These are phyloP conservation scores for Pilatotrama ljubarskyi DNA, from an alignment of 768 basidiomycete species.

Conservation along the genomic window DNA sequence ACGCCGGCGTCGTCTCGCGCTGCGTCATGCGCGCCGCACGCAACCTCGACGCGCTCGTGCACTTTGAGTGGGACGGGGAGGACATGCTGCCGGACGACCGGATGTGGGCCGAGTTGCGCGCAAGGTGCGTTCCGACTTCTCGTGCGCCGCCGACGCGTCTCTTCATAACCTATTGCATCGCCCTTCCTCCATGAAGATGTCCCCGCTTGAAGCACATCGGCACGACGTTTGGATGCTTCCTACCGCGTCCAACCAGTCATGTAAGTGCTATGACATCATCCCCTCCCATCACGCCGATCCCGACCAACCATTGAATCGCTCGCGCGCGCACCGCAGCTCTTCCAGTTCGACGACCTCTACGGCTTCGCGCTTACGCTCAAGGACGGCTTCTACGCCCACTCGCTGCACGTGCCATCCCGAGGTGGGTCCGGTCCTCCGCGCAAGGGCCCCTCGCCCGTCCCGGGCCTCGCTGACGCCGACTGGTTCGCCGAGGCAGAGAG, in stretches of 20 bases:
- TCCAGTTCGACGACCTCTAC: constrained; percentile 62
- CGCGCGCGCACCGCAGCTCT: constrained; percentile 46
- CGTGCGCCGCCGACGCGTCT: neutral
- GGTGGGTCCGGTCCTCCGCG: constrained; percentile 42
- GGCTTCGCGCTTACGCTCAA: constrained; percentile 65
- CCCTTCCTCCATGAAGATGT: constrained; percentile 47
- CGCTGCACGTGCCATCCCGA: constrained; percentile 54
- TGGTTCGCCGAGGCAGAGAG: constrained; percentile 36
- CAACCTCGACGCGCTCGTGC: constrained; percentile 61
- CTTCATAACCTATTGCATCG: neutral
- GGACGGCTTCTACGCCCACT: constrained; percentile 62
- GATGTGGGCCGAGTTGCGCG: constrained; percentile 76
- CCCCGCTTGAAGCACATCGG: constrained; percentile 63
- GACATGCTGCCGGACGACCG: constrained; percentile 61
- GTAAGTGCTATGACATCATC: constrained; percentile 41
- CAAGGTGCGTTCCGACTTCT: constrained; percentile 47
- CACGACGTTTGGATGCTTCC: constrained; percentile 58
- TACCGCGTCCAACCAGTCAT: constrained; percentile 60
- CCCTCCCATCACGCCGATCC: neutral
- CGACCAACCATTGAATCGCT: neutral
- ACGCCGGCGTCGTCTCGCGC: constrained; percentile 43
- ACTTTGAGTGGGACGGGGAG: constrained; percentile 73
- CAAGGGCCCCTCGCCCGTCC: neutral
- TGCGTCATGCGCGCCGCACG: constrained; percentile 51
- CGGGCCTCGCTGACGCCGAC: neutral